These are phyloP conservation scores for Aquilaria malaccensis DNA, from an alignment of 345 rosid species.

Conservation along the genomic window DNA sequence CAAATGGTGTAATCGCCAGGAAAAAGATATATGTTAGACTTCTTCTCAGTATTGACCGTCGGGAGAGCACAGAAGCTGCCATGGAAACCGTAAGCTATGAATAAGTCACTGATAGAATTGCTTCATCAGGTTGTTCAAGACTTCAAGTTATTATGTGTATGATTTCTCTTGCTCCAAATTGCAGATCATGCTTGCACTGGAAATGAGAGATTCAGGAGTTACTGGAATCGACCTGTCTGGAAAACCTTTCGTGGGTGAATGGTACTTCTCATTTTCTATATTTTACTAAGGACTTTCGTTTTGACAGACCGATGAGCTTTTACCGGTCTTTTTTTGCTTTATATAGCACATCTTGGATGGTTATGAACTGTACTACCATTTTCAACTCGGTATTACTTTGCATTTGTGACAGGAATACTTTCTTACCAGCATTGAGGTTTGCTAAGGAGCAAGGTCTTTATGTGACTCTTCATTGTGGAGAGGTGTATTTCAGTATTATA, in stretches of 20 bases:
- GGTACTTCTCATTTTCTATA: conserved; percentile 29
- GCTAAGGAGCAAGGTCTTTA: conserved; percentile 73
- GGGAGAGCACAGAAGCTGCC: conserved; percentile 79
- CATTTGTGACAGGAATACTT: conserved; percentile 51
- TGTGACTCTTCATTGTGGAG: conserved; percentile 94
- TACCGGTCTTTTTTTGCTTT: conserved; percentile 8
- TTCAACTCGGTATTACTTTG: conserved; percentile 1
- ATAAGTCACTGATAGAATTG: background rate
- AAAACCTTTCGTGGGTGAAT: conserved; percentile 81
- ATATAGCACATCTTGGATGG: too few relatives aligned
- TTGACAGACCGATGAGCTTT: background rate
- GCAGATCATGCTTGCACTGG: conserved; percentile 86
- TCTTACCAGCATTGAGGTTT: conserved; percentile 70
- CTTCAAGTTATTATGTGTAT: conserved; percentile 8
- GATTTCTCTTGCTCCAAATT: background rate
- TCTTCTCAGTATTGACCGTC: conserved; percentile 96
- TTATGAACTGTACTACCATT: too few relatives aligned
- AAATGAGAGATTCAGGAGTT: conserved; percentile 69
- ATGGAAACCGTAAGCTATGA: conserved; percentile 77
- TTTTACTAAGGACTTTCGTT: background rate
- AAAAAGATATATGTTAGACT: conserved; percentile 79
- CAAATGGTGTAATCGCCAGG: conserved; percentile 29
- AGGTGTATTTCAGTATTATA: conserved; percentile 41
- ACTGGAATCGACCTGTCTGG: conserved; percentile 97
- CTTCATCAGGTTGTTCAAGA: background rate